These are phyloP conservation scores for Kurtzmaniella natalensis DNA, from an alignment of 1,139 yeast species.

Conservation along the genomic window DNA sequence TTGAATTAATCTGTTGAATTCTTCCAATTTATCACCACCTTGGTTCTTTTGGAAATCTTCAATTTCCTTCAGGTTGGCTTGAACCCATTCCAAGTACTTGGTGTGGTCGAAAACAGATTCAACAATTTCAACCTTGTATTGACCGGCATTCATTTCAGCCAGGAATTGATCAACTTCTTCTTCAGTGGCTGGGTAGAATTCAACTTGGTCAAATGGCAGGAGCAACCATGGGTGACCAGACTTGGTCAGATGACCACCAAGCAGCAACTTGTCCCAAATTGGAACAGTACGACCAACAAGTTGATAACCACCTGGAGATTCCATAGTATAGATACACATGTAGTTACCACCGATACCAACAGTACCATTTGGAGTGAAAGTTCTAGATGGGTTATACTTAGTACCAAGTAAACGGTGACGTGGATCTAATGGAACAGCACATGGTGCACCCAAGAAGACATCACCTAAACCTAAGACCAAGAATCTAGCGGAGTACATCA, in stretches of 20 bases:
- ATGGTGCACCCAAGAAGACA: slow-evolving; percentile 95
- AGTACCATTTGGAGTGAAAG: slow-evolving; percentile 92
- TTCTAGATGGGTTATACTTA: slow-evolving; percentile 93
- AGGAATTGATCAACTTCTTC: slow-evolving; percentile 68
- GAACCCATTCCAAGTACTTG: slow-evolving; percentile 74
- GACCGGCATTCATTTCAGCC: slow-evolving; percentile 78
- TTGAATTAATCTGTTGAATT: slow-evolving; percentile 78
- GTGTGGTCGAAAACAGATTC: slow-evolving; percentile 81
- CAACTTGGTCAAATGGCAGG: slow-evolving; percentile 89
- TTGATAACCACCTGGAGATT: slow-evolving; percentile 98
- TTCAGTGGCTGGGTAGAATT: slow-evolving; percentile 87
- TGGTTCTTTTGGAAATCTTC: slow-evolving; percentile 63
- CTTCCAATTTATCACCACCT: slow-evolving; percentile 77
- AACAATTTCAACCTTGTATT: slow-evolving; percentile 66
- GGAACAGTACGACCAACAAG: slow-evolving; percentile 95
- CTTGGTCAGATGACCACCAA: slow-evolving; percentile 57
- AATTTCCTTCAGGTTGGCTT: slow-evolving; percentile 67
- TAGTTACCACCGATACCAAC: slow-evolving; percentile 98
- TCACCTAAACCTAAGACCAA: slow-evolving; percentile 94
- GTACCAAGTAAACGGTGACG: slow-evolving; percentile 90
- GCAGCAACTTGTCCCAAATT: slow-evolving; percentile 89
- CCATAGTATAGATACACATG: slow-evolving; percentile 98
- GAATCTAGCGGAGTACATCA: slow-evolving; percentile 84
- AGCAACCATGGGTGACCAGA: slow-evolving; percentile 79
- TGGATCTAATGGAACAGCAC: slow-evolving; percentile 97